Conservation (phyloP, 2,329 filamentous ascomycete species). For the Penicillium sp. region DNA sequence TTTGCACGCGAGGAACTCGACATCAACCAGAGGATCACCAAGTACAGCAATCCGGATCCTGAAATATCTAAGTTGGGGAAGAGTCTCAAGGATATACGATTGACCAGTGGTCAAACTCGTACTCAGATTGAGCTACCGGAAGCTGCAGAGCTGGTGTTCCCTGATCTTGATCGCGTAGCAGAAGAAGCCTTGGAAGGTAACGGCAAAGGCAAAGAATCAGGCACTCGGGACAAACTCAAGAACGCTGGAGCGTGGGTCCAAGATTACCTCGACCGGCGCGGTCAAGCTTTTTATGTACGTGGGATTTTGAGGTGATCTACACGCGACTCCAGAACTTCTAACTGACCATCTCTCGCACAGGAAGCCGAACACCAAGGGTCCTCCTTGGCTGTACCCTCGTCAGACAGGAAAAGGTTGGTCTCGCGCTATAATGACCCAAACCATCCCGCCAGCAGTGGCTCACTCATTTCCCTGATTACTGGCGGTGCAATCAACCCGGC, state of each 20-base stretch:
- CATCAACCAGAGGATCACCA: slow-evolving; percentile 6
- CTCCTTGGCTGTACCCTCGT: slow-evolving; percentile 2
- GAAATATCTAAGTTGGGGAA: slow-evolving; percentile 2
- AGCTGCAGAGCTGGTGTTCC: slow-evolving; percentile 13
- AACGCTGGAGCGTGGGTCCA: slow-evolving; percentile 11
- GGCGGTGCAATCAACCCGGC: slow-evolving; percentile 3
- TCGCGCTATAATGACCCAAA: slow-evolving; percentile 16
- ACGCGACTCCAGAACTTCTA: not conserved
- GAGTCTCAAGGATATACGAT: slow-evolving; percentile 5
- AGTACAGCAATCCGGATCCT: slow-evolving; percentile 4
- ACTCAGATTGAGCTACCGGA: slow-evolving; percentile 12
- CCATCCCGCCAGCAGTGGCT: slow-evolving; percentile 14
- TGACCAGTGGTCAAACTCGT: slow-evolving; percentile 5
- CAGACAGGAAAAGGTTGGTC: not conserved
- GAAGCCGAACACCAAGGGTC: slow-evolving; percentile 10
- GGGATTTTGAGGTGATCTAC: too few species aligned
- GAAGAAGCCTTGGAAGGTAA: slow-evolving; percentile 3
- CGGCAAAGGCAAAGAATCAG: not conserved
- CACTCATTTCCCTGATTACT: slow-evolving; percentile 10
- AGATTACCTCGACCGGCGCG: slow-evolving; percentile 14
- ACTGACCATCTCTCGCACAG: not conserved
- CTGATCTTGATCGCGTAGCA: slow-evolving; percentile 11
- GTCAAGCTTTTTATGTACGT: slow-evolving; percentile 11
- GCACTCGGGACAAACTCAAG: not conserved
- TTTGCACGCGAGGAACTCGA: slow-evolving; percentile 12